Percentiles rank a stretch among this genome's conserved stretches.
phyloP scores from a whole-genome alignment of 1,139 yeast genomes.

The Pichia sp. region DNA sequence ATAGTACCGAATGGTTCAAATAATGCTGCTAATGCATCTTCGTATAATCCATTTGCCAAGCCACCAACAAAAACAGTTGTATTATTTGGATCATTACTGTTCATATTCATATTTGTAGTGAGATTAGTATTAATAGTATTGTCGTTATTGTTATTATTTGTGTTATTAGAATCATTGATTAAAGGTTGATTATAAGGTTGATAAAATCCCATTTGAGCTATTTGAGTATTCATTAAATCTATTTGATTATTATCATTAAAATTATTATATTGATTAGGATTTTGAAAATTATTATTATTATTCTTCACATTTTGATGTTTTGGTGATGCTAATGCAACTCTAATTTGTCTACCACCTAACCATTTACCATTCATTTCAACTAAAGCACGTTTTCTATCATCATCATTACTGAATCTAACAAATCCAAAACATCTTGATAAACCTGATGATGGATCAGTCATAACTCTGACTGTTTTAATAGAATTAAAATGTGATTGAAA shows the following conservation, averaged over 20 bases:
- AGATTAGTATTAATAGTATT: no score
- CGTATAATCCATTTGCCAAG: slow-evolving; percentile 65
- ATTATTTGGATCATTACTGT: slow-evolving; percentile 68
- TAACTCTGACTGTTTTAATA: slow-evolving; percentile 78
- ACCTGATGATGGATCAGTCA: slow-evolving; percentile 74
- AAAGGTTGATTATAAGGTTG: slow-evolving; percentile 16
- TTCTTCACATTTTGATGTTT: slow-evolving; percentile 37
- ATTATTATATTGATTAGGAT: slow-evolving; percentile 9
- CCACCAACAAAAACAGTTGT: slow-evolving; percentile 97
- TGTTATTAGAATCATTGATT: slow-evolving; percentile 40
- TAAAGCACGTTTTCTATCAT: slow-evolving; percentile 71
- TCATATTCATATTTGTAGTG: slow-evolving; percentile 47
- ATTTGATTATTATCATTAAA: not conserved
- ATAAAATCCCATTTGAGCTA: slow-evolving; percentile 23
- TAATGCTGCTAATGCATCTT: slow-evolving; percentile 63
- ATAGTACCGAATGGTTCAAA: slow-evolving; percentile 85
- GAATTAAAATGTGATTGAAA: slow-evolving; percentile 70
- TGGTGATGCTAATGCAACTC: slow-evolving; percentile 72
- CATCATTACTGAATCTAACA: slow-evolving; percentile 69
- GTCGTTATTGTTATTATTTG: slow-evolving; percentile 31
- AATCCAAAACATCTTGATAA: slow-evolving; percentile 86
- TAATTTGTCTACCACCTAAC: slow-evolving; percentile 67
- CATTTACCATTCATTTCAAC: slow-evolving; percentile 77
- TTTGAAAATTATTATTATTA: slow-evolving; percentile 10
- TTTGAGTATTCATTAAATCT: not conserved